Conservation (phyloP, 768 basidiomycete species). For the Gautieria morchelliformis region DNA sequence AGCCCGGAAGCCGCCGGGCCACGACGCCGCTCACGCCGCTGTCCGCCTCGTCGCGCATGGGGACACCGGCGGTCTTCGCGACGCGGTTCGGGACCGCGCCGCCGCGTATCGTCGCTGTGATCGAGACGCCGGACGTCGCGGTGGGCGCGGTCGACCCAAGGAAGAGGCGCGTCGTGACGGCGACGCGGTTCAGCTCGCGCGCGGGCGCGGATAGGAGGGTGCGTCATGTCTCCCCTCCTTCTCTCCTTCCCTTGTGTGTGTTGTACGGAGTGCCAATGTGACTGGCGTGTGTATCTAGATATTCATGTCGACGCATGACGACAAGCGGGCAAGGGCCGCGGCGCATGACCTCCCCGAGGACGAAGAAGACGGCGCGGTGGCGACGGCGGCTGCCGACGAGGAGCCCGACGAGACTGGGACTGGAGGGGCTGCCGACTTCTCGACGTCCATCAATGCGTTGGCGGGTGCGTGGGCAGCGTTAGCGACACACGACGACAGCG, state of each 20-base stretch:
- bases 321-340: constrained; percentile 25
- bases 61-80: constrained; percentile 28
- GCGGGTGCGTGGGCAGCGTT: constrained; percentile 70
- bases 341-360: constrained; percentile 17
- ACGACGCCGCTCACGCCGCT: constrained; percentile 39
- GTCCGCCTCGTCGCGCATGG: constrained; percentile 25
- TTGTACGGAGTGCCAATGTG: background rate
- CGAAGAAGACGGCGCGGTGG: constrained; percentile 15
- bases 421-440: constrained; percentile 45
- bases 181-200: constrained; percentile 79
- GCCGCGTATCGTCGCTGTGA: constrained; percentile 73
- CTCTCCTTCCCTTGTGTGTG: too few species aligned
- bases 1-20: constrained; percentile 30
- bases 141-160: constrained; percentile 80
- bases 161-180: constrained; percentile 78
- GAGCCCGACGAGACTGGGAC: background rate
- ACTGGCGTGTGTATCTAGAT: constrained; percentile 40
- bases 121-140: constrained; percentile 84
- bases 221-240: too few species aligned
- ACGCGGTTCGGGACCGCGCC: constrained; percentile 48
- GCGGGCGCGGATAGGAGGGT: constrained; percentile 77
- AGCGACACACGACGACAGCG: constrained; percentile 22
- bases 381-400: constrained; percentile 7
- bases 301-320: constrained; percentile 76
- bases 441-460: constrained; percentile 56